Conservation (phyloP, 495 filamentous ascomycete genomes). For the Chlorociboria aeruginascens region DNA sequence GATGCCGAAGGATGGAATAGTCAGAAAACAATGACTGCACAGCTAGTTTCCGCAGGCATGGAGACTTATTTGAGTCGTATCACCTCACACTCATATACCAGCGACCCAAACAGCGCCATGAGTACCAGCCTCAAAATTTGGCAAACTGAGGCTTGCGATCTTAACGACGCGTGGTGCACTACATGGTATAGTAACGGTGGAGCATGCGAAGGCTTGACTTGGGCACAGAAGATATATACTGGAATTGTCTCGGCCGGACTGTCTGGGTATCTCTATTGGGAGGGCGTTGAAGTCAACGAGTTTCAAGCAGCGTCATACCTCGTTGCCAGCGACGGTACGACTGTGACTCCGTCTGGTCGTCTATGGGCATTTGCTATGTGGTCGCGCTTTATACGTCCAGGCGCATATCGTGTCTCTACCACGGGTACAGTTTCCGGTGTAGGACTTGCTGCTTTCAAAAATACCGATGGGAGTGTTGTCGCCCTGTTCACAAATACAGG, state of each 20-base stretch:
- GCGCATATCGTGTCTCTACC: constrained; percentile 31
- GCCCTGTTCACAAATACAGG: constrained; percentile 35
- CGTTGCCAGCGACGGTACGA: constrained; percentile 25
- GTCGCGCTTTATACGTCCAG: constrained; percentile 33
- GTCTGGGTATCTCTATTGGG: constrained; percentile 41
- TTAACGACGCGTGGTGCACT: constrained; percentile 29
- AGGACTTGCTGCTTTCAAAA: constrained; percentile 34
- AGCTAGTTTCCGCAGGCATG: constrained; percentile 25
- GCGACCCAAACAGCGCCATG: constrained; percentile 25
- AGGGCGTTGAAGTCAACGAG: constrained; percentile 16
- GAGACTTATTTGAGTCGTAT: constrained; percentile 28
- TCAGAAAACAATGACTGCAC: constrained; percentile 26
- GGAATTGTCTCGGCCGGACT: constrained; percentile 31
- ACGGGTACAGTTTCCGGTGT: constrained; percentile 22
- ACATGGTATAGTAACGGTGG: constrained; percentile 30
- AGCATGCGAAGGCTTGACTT: constrained; percentile 36
- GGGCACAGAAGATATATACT: constrained; percentile 41
- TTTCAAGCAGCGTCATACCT: constrained; percentile 1
- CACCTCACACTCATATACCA: constrained; percentile 36
- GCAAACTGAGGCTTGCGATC: constrained; percentile 41
- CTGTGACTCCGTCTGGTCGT: constrained; percentile 25
- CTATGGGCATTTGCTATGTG: constrained; percentile 42
- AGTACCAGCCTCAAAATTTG: constrained; percentile 29
- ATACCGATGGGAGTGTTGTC: constrained; percentile 31
- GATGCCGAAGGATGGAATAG: constrained; percentile 37